Conservation (phyloP, 179 eudicot genomes). For the Actinidia chinensis region DNA sequence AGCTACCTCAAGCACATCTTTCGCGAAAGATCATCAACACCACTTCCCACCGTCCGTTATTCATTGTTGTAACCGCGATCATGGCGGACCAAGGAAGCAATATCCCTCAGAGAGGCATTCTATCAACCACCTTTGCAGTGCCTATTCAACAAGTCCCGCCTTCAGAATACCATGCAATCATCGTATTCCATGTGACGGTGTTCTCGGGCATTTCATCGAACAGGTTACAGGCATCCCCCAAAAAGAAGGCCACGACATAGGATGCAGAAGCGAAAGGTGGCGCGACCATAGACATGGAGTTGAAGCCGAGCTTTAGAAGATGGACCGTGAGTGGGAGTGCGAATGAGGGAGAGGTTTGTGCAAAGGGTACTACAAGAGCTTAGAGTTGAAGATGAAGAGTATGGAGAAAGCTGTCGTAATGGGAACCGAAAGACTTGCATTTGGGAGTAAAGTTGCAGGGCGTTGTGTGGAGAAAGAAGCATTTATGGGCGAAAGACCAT, state of each 20-base stretch:
- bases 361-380: slow-evolving; percentile 33
- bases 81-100: slow-evolving; percentile 49
- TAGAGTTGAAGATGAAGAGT: slow-evolving; percentile 39
- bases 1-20: slow-evolving; percentile 24
- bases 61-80: slow-evolving; percentile 39
- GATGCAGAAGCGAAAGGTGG: slow-evolving; percentile 37
- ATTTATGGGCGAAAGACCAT: slow-evolving; percentile 27
- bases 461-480: slow-evolving; percentile 36
- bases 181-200: slow-evolving; percentile 46
- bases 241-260: slow-evolving; percentile 23
- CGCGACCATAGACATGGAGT: slow-evolving; percentile 45
- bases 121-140: slow-evolving; percentile 29
- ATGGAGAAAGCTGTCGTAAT: slow-evolving; percentile 35
- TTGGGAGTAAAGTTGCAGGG: slow-evolving; percentile 35
- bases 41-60: slow-evolving; percentile 19
- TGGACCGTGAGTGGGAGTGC: slow-evolving; percentile 56
- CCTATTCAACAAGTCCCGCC: slow-evolving; percentile 28
- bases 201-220: slow-evolving; percentile 53
- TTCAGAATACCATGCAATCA: slow-evolving; percentile 38
- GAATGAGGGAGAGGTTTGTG: slow-evolving; percentile 18
- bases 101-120: slow-evolving; percentile 36
- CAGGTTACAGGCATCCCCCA: slow-evolving; percentile 30
- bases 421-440: slow-evolving; percentile 37
- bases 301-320: slow-evolving; percentile 43
- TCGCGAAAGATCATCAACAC: slow-evolving; percentile 34